Evolutionary conservation across 2,329 filamentous ascomycete species (phyloP), one percentile per base, ranked within the genome.

Genomic region (Stagonosporopsis chrysanthemi): DNA sequence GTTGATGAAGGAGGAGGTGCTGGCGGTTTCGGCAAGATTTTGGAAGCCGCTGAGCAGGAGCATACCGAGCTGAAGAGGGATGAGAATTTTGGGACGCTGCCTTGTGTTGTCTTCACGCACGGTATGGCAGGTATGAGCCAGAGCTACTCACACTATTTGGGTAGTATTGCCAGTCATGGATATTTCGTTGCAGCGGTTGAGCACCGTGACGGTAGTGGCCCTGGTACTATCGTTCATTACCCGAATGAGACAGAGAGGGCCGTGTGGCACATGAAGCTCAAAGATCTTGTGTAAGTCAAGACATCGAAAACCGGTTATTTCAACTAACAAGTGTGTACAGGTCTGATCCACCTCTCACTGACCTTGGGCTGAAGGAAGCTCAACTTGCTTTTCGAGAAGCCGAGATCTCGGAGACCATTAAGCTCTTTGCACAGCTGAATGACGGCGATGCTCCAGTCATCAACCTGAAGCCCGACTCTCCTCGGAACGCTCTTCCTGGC

Each of bases 121-220:
- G 80, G 79, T 6, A 80, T 80, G 77, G 79, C 79, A 4, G 76
- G 77, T 3, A 75, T 76, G 64, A 74, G 77, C 31, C 80, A 79
- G 42, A 75, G 72, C 61, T 82, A 82, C 62, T 78, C 79, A 17
- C 77, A 80, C 46, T 80, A 78, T 57, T 75, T 79, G 15, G 79
- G 77, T 12, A 79, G 79, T 53, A 73, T 82, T 28, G 80, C 80
- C 12, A 79, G 78, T 40, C 72, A 80, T 43, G 80, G 80, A 8
- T 77, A 76, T 41, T 66, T 82, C 11, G 78, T 82, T 6, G 79
- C 78, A 15, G 79, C 80, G 2, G 72, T 82, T 15, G 79, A 82
- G 63, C 80, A 82, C 56, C 68, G 79, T 40, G 80, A 82, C 62
- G 80, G 80, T 12, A 80, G 78, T 52, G 78, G 78, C 3, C 79